A percentile compares a stretch with the other conserved stretches of the same genome.
Evolutionary conservation across 2,329 filamentous ascomycete species (phyloP).

Genomic region (Epicoccum nigrum): DNA sequence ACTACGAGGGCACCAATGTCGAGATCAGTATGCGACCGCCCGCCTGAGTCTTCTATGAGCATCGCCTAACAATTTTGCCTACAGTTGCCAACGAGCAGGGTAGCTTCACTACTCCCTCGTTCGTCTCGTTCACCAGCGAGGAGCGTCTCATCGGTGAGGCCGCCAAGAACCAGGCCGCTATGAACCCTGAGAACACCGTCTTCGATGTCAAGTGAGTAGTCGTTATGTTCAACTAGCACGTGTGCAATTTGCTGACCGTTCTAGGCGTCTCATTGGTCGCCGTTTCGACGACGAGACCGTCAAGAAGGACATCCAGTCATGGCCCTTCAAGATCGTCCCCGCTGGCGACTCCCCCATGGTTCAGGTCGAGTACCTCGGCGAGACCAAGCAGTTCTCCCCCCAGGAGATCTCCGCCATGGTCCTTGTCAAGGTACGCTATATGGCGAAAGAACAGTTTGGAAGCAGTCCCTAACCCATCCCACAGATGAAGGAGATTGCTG

Average conservation of each 20-base stretch:
- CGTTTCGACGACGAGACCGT: constrained; percentile 94
- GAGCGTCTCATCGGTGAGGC: constrained; percentile 99
- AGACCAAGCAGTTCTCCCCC: constrained; percentile 94
- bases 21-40: constrained; percentile 79
- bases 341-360: constrained; percentile 87
- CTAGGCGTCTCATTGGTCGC: constrained; percentile 94
- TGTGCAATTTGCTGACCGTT: constrained; percentile 38
- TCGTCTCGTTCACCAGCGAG: constrained; percentile 98
- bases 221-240: not conserved
- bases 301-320: constrained; percentile 98
- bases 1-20: constrained; percentile 99
- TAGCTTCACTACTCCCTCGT: constrained; percentile 97
- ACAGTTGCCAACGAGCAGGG: constrained; percentile 98
- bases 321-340: constrained; percentile 98
- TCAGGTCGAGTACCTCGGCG: constrained; percentile 92
- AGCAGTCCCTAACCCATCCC: constrained; percentile 27
- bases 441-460: not conserved
- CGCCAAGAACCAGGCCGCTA: constrained; percentile 99
- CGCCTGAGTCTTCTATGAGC: constrained; percentile 4
- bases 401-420: constrained; percentile 99
- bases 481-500: constrained; percentile 99
- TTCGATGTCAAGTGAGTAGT: constrained; percentile 94
- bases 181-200: constrained; percentile 98
- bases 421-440: constrained; percentile 78
- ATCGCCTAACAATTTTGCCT: constrained; percentile 29